Conservation (phyloP, 2,329 filamentous ascomycete genomes). For the Cytospora paraplurivora region DNA sequence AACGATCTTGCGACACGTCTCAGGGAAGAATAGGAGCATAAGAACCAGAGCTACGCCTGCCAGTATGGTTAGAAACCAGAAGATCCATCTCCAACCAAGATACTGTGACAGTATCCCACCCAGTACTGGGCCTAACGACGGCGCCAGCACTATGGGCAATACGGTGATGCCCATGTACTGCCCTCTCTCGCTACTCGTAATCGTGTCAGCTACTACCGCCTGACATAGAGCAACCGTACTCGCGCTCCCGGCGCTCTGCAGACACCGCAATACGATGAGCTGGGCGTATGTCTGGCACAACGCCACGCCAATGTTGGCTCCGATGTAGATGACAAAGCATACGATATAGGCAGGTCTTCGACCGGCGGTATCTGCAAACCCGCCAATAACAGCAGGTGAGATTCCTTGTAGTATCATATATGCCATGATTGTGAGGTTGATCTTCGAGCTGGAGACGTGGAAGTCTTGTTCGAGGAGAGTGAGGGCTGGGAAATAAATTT, state of each 20-base stretch:
- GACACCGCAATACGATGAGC: slow-evolving; percentile 54
- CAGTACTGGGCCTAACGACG: slow-evolving; percentile 46
- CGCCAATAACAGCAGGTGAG: slow-evolving; percentile 51
- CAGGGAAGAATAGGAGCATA: slow-evolving; percentile 47
- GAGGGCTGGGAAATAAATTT: slow-evolving; percentile 59
- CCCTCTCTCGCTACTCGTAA: slow-evolving; percentile 63
- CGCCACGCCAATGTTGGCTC: slow-evolving; percentile 56
- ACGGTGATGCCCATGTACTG: slow-evolving; percentile 58
- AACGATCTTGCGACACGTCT: slow-evolving; percentile 47
- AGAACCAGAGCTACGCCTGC: slow-evolving; percentile 39
- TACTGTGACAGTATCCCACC: slow-evolving; percentile 52
- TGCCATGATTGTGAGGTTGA: slow-evolving; percentile 56
- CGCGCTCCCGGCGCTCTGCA: slow-evolving; percentile 61
- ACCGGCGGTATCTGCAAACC: slow-evolving; percentile 56
- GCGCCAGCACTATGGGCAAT: slow-evolving; percentile 49
- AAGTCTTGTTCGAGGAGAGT: slow-evolving; percentile 51
- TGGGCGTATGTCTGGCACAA: slow-evolving; percentile 51
- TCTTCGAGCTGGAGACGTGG: slow-evolving; percentile 43
- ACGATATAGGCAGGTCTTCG: slow-evolving; percentile 56
- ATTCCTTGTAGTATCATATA: slow-evolving; percentile 64
- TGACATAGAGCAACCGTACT: slow-evolving; percentile 59
- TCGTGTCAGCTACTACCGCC: slow-evolving; percentile 65
- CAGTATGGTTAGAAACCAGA: slow-evolving; percentile 53
- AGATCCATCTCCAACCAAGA: slow-evolving; percentile 53
- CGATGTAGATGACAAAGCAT: slow-evolving; percentile 56